Evolutionary conservation across 768 basidiomycete species (phyloP).

Genomic region (Auricularia heimuer): DNA sequence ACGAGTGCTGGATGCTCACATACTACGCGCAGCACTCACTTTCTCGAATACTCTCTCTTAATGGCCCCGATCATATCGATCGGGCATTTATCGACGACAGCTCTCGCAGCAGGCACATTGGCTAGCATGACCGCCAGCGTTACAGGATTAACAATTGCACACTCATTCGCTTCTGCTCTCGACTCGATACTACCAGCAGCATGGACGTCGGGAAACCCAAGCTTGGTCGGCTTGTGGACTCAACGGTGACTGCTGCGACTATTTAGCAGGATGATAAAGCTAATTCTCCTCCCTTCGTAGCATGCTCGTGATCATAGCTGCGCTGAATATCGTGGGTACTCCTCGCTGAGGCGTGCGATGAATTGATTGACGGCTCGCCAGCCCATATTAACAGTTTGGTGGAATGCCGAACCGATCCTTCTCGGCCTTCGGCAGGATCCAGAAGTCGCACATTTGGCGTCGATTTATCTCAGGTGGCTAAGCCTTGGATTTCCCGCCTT

Average conservation of each 20-base stretch:
- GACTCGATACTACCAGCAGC: slow-evolving; percentile 92
- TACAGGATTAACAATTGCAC: slow-evolving; percentile 69
- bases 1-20: slow-evolving; percentile 3
- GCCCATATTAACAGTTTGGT: slow-evolving; percentile 65
- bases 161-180: slow-evolving; percentile 74
- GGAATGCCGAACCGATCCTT: slow-evolving; percentile 71
- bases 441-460: slow-evolving; percentile 71
- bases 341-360: not conserved
- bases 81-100: slow-evolving; percentile 83
- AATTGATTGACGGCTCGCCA: slow-evolving; percentile 15
- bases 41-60: slow-evolving; percentile 80
- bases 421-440: slow-evolving; percentile 71
- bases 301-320: not conserved
- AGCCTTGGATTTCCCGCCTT: slow-evolving; percentile 75
- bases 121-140: slow-evolving; percentile 66
- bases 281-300: slow-evolving; percentile 1
- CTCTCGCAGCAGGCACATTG: slow-evolving; percentile 74
- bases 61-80: slow-evolving; percentile 78
- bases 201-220: slow-evolving; percentile 82
- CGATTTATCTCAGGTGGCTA: slow-evolving; percentile 65
- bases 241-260: slow-evolving; percentile 36
- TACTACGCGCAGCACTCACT: slow-evolving; percentile 45
- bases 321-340: not conserved
- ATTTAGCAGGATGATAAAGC: slow-evolving; percentile 31
- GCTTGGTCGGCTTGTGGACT: slow-evolving; percentile 82